phyloP scores from a whole-genome alignment of 164 flowering plant genomes.

The Umbellularia californica region DNA sequence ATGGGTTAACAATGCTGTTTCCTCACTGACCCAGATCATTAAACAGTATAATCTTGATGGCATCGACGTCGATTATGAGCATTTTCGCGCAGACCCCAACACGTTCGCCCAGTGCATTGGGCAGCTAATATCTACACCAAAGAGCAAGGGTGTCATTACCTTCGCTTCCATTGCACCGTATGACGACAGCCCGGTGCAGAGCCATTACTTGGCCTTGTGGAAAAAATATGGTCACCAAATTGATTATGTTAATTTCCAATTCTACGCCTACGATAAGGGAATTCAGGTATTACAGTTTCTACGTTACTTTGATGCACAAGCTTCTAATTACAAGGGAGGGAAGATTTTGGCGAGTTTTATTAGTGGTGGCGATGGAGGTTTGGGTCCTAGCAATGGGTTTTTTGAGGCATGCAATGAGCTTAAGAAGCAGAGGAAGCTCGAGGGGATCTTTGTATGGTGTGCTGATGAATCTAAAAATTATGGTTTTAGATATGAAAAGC shows the following conservation, averaged over 20 bases:
- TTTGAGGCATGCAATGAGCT: slow-evolving; percentile 46
- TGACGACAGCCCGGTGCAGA: slow-evolving; percentile 35
- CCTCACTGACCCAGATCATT: slow-evolving; percentile 48
- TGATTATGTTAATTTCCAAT: slow-evolving; percentile 59
- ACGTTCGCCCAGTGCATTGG: slow-evolving; percentile 51
- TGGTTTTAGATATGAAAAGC: slow-evolving; percentile 40
- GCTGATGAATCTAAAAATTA: slow-evolving; percentile 46
- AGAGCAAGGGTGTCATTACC: slow-evolving; percentile 28
- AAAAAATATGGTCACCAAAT: slow-evolving; percentile 30
- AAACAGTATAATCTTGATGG: slow-evolving; percentile 41
- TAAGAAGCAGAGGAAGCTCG: slow-evolving; percentile 26
- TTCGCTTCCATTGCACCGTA: slow-evolving; percentile 57
- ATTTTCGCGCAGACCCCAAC: slow-evolving; percentile 29
- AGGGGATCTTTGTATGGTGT: slow-evolving; percentile 55
- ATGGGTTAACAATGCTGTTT: slow-evolving; percentile 62
- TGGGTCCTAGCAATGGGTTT: slow-evolving; percentile 37
- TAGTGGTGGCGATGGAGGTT: slow-evolving; percentile 40
- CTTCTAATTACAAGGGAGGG: slow-evolving; percentile 36
- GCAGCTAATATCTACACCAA: slow-evolving; percentile 29
- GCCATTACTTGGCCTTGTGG: slow-evolving; percentile 47
- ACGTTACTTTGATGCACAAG: slow-evolving; percentile 27
- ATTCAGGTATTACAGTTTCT: slow-evolving; percentile 42
- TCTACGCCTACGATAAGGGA: slow-evolving; percentile 45
- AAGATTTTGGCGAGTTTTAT: slow-evolving; percentile 38
- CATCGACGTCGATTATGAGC: slow-evolving; percentile 50